phyloP scores from a whole-genome alignment of 1,284 basidiomycete species.

The Tilletia caries region DNA sequence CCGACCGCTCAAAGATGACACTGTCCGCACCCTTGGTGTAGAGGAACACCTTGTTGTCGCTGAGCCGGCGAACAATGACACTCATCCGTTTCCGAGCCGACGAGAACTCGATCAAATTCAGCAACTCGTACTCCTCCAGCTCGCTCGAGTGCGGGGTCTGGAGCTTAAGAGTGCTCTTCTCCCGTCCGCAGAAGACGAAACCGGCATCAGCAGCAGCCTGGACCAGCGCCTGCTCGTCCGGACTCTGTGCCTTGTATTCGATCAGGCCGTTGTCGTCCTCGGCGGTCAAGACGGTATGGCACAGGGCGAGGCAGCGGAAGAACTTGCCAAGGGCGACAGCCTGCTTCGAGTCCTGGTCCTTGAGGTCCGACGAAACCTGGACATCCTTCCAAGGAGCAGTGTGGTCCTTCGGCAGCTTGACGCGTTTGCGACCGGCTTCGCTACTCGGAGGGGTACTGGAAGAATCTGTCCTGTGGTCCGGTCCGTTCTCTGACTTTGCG shows the following conservation, averaged over 20 bases:
- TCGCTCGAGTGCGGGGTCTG: slow-evolving; percentile 70
- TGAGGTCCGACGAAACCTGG: neutral
- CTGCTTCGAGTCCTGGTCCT: neutral
- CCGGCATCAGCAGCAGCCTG: slow-evolving; percentile 87
- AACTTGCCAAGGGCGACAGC: slow-evolving; percentile 67
- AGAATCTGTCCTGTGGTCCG: neutral
- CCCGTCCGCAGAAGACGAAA: slow-evolving; percentile 77
- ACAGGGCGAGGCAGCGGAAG: slow-evolving; percentile 84
- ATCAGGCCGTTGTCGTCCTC: slow-evolving; percentile 69
- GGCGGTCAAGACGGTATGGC: slow-evolving; percentile 92
- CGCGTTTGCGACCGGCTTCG: slow-evolving; percentile 43
- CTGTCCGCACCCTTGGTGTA: slow-evolving; percentile 98
- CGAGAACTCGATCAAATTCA: slow-evolving; percentile 99
- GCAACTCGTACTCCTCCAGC: slow-evolving; percentile 77
- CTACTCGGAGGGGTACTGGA: slow-evolving; percentile 62
- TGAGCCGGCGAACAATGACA: slow-evolving; percentile 73
- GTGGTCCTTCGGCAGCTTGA: slow-evolving; percentile 4
- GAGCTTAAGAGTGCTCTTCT: slow-evolving; percentile 94
- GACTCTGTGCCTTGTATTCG: slow-evolving; percentile 91
- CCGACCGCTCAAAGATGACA: slow-evolving; percentile 66
- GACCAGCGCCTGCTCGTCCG: slow-evolving; percentile 94
- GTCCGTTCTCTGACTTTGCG: neutral
- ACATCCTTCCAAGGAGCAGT: slow-evolving; percentile 7
- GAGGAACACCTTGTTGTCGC: slow-evolving; percentile 86
- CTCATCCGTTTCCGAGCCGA: slow-evolving; percentile 98